phyloP scores from a whole-genome alignment of 441 rosid genomes.

The Breynia disticha region DNA sequence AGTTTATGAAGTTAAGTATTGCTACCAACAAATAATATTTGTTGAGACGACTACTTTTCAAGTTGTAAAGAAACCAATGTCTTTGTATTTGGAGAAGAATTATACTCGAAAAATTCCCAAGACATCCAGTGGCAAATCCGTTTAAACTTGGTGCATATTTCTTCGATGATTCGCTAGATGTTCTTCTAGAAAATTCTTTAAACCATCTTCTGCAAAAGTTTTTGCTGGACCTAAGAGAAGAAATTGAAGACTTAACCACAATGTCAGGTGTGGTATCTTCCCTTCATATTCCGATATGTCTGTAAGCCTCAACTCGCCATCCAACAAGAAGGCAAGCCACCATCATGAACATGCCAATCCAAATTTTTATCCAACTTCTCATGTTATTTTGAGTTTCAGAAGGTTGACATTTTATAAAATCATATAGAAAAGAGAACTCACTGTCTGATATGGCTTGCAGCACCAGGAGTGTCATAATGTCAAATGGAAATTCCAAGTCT shows the following conservation, averaged over 20 bases:
- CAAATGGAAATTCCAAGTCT: neutral
- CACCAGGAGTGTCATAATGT: neutral
- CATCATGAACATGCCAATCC: neutral
- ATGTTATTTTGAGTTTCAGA: neutral
- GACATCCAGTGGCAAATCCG: neutral
- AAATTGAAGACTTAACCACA: neutral
- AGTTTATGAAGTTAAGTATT: neutral
- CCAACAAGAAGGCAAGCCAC: neutral
- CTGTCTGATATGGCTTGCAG: neutral
- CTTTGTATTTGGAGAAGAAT: neutral
- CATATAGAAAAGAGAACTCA: neutral
- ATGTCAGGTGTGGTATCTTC: neutral
- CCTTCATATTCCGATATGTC: neutral
- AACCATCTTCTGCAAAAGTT: neutral
- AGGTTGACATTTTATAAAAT: neutral
- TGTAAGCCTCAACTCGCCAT: neutral
- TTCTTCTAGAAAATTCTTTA: too few relatives aligned
- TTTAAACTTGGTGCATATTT: neutral
- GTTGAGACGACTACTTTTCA: neutral
- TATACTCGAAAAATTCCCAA: neutral
- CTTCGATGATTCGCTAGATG: neutral
- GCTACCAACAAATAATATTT: neutral
- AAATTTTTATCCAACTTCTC: neutral
- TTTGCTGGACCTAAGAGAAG: neutral
- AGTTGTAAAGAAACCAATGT: neutral